These are phyloP conservation scores for Solanum clarkiae DNA, from an alignment of 257 asterid genomes.

Conservation along the genomic window DNA sequence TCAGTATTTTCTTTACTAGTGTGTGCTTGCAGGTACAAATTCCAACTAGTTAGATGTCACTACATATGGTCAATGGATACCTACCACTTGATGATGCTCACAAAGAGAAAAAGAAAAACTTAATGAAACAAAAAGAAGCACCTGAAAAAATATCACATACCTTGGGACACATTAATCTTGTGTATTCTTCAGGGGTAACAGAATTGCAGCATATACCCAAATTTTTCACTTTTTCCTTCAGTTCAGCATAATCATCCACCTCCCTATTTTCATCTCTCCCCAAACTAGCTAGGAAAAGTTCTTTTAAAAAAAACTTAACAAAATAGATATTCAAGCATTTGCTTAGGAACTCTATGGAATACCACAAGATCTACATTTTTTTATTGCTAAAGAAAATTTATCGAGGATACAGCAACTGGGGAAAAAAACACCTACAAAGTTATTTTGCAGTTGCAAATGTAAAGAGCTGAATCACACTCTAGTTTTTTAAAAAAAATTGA, in stretches of 20 bases:
- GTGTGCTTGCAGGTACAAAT: not conserved
- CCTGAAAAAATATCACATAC: constrained; percentile 6
- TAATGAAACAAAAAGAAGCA: not conserved
- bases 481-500: not conserved
- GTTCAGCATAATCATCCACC: constrained; percentile 11
- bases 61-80: not conserved
- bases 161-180: constrained; percentile 57
- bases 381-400: not conserved
- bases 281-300: constrained; percentile 7
- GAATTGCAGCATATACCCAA: constrained; percentile 27
- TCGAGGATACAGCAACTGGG: not conserved
- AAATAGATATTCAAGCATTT: not conserved
- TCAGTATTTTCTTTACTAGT: not conserved
- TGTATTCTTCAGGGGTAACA: constrained; percentile 41
- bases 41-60: not conserved
- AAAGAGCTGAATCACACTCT: not conserved
- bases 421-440: not conserved
- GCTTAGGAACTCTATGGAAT: not conserved
- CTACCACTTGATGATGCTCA: not conserved
- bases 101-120: not conserved
- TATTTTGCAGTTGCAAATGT: not conserved
- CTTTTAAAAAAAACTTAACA: not conserved
- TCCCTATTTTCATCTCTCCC: constrained; percentile 15
- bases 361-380: not conserved
- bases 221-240: constrained; percentile 27